phyloP scores from a whole-genome alignment of 768 basidiomycete species.

The Mycena crocata region DNA sequence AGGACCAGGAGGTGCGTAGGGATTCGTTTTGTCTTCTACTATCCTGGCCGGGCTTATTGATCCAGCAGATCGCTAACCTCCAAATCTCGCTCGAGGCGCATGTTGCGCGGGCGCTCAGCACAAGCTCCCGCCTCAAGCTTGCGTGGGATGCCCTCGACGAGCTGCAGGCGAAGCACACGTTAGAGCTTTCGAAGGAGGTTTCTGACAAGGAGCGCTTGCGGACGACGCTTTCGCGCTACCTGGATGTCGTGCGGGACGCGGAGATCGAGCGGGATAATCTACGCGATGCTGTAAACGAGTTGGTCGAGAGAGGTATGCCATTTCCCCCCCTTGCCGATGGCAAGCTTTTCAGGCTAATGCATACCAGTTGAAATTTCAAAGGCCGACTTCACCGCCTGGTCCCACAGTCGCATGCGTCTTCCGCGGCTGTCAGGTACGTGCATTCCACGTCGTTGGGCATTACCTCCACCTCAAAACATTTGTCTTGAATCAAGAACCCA shows the following conservation, averaged over 20 bases:
- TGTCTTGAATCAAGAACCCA: conserved; percentile 23
- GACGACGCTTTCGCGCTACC: conserved; percentile 52
- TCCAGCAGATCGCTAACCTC: not conserved
- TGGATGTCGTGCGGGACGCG: conserved; percentile 42
- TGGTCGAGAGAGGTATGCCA: conserved; percentile 70
- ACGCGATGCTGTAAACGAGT: conserved; percentile 60
- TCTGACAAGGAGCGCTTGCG: conserved; percentile 48
- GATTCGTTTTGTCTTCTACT: not conserved
- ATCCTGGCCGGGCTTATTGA: not conserved
- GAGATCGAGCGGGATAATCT: conserved; percentile 66
- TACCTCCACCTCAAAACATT: conserved; percentile 20
- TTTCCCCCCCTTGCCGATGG: not conserved
- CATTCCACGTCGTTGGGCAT: not conserved
- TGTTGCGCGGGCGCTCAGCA: not conserved
- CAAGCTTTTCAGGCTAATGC: conserved; percentile 16
- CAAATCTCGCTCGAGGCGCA: not conserved
- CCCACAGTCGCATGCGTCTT: conserved; percentile 56
- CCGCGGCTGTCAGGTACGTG: conserved; percentile 58
- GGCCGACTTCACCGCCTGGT: conserved; percentile 58
- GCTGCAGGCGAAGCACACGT: conserved; percentile 50
- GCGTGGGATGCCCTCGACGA: conserved; percentile 64
- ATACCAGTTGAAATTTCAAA: conserved; percentile 55
- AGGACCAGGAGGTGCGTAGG: conserved; percentile 15
- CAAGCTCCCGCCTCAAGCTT: conserved; percentile 60
- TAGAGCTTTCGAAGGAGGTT: conserved; percentile 51